Evolutionary conservation across 805 yeast species (phyloP), one percentile per base, ranked within the genome.

Genomic region (Myxozyma mucilagina): DNA sequence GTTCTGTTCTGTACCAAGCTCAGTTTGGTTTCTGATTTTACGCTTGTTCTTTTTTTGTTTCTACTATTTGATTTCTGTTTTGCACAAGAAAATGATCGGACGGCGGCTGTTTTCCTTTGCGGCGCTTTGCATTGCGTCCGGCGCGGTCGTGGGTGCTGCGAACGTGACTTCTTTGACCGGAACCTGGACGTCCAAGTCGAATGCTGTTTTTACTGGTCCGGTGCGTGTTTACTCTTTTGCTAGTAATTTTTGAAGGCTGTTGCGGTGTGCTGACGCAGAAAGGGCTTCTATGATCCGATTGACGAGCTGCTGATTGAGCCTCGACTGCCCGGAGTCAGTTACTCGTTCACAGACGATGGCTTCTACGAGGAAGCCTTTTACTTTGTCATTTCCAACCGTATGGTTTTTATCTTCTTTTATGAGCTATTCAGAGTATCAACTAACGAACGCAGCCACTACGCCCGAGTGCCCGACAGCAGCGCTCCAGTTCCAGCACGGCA

Each of bases 301-400:
- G 97, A 93, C 72, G 99, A 94, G 74, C 82, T 93, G 16, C 78
- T 94, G 60, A 89, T 91, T 63, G 99, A 94, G 73, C 99, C 99
- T 1, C 93, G 92, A 8, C 80, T 94, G 45, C 97, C 99, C 1
- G 99, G 99, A 42, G 83, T 93, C 57, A 87, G 96, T 4, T 90
- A 87, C 75, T 90, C 97, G 1, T 94, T 94, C 79, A 92, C 97
- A 1, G 86, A 82, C 29, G 98, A 94, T 75, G 98, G 98, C 4
- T 84, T 79, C 73, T 94, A 81, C 73, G 99, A 94, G 76, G 89
- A 89, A 73, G 99, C 99, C 6, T 73, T 85, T 45, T 94, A 94
- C 74, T 86, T 90, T 70, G 85, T 94, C 31, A 75, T 83, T 0
- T 76, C 88, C n/a, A 83, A 90, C 74, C 79, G 96, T 5, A 64